phyloP scores from a whole-genome alignment of 2,329 filamentous ascomycete genomes.

The Lecanosticta acicola region DNA sequence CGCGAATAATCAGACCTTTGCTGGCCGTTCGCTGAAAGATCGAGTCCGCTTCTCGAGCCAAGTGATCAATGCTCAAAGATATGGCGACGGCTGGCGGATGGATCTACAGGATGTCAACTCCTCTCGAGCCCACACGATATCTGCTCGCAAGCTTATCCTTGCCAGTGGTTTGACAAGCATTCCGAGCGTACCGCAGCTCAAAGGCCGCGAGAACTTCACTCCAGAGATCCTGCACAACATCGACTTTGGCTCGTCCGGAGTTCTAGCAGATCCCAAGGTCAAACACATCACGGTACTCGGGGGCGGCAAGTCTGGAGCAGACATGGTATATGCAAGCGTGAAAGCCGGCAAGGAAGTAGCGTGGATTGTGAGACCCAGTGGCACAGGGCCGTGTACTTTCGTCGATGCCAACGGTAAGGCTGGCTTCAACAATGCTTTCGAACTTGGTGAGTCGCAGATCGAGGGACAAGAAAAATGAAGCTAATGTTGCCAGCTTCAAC shows the following conservation, averaged over 20 bases:
- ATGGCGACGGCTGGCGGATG: background rate
- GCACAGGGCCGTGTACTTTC: slow-evolving; percentile 23
- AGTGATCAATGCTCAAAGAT: background rate
- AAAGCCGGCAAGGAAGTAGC: slow-evolving; percentile 32
- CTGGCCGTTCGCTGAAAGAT: slow-evolving; percentile 16
- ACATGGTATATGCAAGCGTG: slow-evolving; percentile 33
- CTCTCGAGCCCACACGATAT: background rate
- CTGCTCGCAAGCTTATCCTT: slow-evolving; percentile 18
- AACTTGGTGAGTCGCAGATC: background rate
- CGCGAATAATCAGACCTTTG: slow-evolving; percentile 19
- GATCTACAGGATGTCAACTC: background rate
- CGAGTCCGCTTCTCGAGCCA: slow-evolving; percentile 8
- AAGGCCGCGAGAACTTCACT: slow-evolving; percentile 21
- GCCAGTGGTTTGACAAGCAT: slow-evolving; percentile 21
- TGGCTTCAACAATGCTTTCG: background rate
- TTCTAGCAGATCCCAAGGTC: slow-evolving; percentile 17
- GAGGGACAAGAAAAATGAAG: background rate
- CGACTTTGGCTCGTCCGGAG: slow-evolving; percentile 27
- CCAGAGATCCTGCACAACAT: slow-evolving; percentile 22
- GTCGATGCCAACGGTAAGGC: slow-evolving; percentile 2
- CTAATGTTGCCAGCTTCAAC: background rate
- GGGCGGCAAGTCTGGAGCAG: slow-evolving; percentile 35
- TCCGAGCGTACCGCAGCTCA: slow-evolving; percentile 30
- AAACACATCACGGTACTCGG: slow-evolving; percentile 29
- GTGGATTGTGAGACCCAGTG: slow-evolving; percentile 33